phyloP scores from a whole-genome alignment of 2,329 filamentous ascomycete species.

The Alternaria sp. region DNA sequence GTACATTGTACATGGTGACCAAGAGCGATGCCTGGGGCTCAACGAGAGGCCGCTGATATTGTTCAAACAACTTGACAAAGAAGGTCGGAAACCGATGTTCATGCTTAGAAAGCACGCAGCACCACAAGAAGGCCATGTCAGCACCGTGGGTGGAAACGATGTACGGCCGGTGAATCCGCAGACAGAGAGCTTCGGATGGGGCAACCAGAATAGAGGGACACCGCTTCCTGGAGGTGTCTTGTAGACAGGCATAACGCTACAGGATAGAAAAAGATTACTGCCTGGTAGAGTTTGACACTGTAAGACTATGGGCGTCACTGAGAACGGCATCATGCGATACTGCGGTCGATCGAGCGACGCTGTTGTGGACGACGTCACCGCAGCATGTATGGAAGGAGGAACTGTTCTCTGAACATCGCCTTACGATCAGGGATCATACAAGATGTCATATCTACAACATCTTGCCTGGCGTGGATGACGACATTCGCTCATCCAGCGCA shows the following conservation, averaged over 20 bases:
- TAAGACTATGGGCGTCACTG: conserved; percentile 5
- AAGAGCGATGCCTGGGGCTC: conserved; percentile 89
- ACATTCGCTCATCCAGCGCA: not conserved
- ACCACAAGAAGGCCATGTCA: conserved; percentile 56
- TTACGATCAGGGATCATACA: not conserved
- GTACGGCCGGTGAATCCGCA: conserved; percentile 33
- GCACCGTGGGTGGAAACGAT: conserved; percentile 50
- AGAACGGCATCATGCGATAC: not conserved
- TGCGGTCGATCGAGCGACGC: not conserved
- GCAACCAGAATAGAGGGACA: conserved; percentile 34
- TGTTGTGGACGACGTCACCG: not conserved
- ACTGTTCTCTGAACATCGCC: not conserved
- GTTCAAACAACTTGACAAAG: conserved; percentile 96
- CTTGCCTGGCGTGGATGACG: not conserved
- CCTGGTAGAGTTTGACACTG: conserved; percentile 6
- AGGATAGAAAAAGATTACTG: not conserved
- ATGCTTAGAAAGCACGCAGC: conserved; percentile 82
- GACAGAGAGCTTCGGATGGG: conserved; percentile 34
- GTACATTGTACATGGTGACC: conserved; percentile 98
- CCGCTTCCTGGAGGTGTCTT: conserved; percentile 36
- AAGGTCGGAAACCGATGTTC: conserved; percentile 99
- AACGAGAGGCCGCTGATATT: conserved; percentile 94
- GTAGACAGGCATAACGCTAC: conserved; percentile 8
- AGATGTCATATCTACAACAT: not conserved
- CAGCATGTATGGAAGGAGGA: not conserved